A percentile compares a stretch with the other conserved stretches of the same genome.
These are phyloP conservation scores for Pulveroboletus ravenelii DNA, from an alignment of 768 basidiomycete genomes.

Conservation along the genomic window DNA sequence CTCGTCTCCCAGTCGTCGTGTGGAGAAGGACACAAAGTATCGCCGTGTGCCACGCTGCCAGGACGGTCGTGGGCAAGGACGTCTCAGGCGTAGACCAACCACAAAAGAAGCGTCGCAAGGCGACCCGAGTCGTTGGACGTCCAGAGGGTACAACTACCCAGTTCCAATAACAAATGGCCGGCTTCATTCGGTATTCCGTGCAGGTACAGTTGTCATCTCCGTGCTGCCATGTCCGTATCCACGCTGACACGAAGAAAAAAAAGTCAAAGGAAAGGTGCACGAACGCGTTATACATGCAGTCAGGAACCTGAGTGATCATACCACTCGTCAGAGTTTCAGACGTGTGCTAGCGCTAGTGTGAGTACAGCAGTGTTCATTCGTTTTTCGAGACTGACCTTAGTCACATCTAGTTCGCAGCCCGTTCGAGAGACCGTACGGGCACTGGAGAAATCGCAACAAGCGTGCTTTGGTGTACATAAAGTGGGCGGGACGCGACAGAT, in stretches of 20 bases:
- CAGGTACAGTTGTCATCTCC: not conserved
- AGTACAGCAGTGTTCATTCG: not conserved
- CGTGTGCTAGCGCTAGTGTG: not conserved
- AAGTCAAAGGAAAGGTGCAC: not conserved
- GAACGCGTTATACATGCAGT: not conserved
- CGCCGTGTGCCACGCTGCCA: not conserved
- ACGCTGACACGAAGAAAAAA: not conserved
- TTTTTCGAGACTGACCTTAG: not conserved
- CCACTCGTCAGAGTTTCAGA: too few relatives aligned
- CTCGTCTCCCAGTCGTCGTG: not conserved
- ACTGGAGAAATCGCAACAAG: not conserved
- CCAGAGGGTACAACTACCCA: too few relatives aligned
- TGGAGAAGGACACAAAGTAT: accelerated
- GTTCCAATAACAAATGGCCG: too few relatives aligned
- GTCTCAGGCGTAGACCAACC: not conserved
- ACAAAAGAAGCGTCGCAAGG: not conserved
- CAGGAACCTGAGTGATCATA: not conserved
- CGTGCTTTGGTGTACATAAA: too few relatives aligned
- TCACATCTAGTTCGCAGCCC: not conserved
- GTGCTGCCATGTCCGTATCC: not conserved
- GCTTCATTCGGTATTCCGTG: too few relatives aligned
- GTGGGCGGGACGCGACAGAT: too few relatives aligned
- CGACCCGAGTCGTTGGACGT: not conserved
- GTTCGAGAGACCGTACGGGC: too few relatives aligned
- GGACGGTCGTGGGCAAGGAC: not conserved